Conservation (phyloP, 2,329 filamentous ascomycete genomes). For the Epichloe hybrida region DNA sequence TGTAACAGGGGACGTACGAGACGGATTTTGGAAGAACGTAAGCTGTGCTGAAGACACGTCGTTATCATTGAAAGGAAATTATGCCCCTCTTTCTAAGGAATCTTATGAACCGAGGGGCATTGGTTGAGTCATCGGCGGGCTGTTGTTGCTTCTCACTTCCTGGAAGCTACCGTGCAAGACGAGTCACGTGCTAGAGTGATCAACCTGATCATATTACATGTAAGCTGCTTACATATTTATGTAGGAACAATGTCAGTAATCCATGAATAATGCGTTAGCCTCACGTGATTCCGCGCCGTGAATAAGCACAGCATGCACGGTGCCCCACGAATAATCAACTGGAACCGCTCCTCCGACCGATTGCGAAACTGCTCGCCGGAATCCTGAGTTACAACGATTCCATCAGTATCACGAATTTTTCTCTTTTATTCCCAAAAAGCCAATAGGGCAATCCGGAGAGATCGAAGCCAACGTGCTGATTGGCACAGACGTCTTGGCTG, state of each 20-base stretch:
- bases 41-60: background rate
- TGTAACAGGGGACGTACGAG: conserved; percentile 3
- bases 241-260: background rate
- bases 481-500: background rate
- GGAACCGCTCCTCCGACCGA: background rate
- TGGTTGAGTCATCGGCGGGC: background rate
- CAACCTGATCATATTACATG: too few species aligned
- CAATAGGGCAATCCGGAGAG: too few species aligned
- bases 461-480: background rate
- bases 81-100: background rate
- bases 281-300: conserved; percentile 13
- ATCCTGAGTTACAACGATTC: background rate
- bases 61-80: background rate
- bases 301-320: conserved; percentile 1
- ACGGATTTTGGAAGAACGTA: background rate
- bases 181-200: too few species aligned
- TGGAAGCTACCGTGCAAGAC: too few species aligned
- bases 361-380: background rate
- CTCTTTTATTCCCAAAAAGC: too few species aligned
- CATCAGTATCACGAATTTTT: too few species aligned
- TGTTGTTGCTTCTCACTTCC: background rate
- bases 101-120: background rate
- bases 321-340: background rate
- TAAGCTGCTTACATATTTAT: too few species aligned
- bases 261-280: conserved; percentile 6